Percentiles rank a stretch among this genome's conserved stretches.
Conservation (phyloP, 805 yeast genomes). For the Metschnikowia shivogae region DNA sequence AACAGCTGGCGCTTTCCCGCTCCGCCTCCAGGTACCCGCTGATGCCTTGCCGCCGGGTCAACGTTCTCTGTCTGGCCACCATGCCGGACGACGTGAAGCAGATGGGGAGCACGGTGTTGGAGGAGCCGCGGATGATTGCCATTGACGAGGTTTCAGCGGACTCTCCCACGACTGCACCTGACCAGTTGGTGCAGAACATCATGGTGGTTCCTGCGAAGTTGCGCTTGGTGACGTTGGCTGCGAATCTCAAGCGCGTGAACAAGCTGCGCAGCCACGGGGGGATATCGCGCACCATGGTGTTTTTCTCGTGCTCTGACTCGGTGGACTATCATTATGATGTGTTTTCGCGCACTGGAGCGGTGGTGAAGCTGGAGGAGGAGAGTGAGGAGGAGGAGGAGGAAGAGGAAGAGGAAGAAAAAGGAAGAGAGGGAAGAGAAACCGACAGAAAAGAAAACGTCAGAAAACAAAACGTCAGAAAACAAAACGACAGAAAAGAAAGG, state of each 20-base stretch:
- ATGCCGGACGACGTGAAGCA: slow-evolving; percentile 75
- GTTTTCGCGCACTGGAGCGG: slow-evolving; percentile 57
- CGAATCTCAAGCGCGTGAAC: slow-evolving; percentile 49
- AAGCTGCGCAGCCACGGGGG: slow-evolving; percentile 22
- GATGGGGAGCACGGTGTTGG: slow-evolving; percentile 72
- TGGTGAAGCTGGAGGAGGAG: slow-evolving; percentile 22
- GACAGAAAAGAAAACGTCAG: too few relatives aligned
- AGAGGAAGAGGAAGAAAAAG: background rate
- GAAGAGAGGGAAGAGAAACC: background rate
- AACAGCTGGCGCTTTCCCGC: slow-evolving; percentile 36
- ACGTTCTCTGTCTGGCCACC: slow-evolving; percentile 91
- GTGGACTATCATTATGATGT: slow-evolving; percentile 87
- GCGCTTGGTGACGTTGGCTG: slow-evolving; percentile 76
- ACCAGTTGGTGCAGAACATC: slow-evolving; percentile 77
- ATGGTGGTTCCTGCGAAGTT: slow-evolving; percentile 90
- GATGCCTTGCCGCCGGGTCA: slow-evolving; percentile 68
- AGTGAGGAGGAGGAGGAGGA: slow-evolving; percentile 11
- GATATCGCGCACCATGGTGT: slow-evolving; percentile 66
- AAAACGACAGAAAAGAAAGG: background rate
- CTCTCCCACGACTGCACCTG: slow-evolving; percentile 61
- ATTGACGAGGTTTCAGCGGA: slow-evolving; percentile 21
- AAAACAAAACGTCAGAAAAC: background rate
- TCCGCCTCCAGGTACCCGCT: slow-evolving; percentile 42
- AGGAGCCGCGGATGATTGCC: slow-evolving; percentile 68
- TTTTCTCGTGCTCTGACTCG: slow-evolving; percentile 93